Conservation (phyloP, 306 rosid genomes). For the Lathyrus sativus region DNA sequence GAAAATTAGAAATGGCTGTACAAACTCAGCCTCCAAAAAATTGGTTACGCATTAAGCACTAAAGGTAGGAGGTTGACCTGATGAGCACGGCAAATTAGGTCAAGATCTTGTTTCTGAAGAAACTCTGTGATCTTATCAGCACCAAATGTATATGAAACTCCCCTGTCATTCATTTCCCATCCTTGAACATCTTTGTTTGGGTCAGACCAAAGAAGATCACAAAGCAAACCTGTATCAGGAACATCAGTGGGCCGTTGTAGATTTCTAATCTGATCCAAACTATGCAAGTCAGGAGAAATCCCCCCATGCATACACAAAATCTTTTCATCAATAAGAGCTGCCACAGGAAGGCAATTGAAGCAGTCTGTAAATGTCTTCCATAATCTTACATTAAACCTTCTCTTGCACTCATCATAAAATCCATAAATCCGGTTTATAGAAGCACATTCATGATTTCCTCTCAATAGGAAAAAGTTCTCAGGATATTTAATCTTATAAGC, state of each 20-base stretch:
- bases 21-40: slow-evolving; percentile 33
- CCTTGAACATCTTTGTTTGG: slow-evolving; percentile 83
- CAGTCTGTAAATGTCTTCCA: slow-evolving; percentile 92
- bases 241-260: slow-evolving; percentile 85
- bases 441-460: slow-evolving; percentile 99
- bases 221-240: slow-evolving; percentile 89
- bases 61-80: slow-evolving; percentile 62
- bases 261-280: slow-evolving; percentile 80
- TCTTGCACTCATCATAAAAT: slow-evolving; percentile 96
- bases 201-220: slow-evolving; percentile 98
- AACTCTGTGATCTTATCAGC: slow-evolving; percentile 78
- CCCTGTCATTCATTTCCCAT: slow-evolving; percentile 95
- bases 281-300: slow-evolving; percentile 79
- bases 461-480: slow-evolving; percentile 83
- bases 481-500: slow-evolving; percentile 88
- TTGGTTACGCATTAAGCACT: slow-evolving; percentile 26
- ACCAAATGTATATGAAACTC: slow-evolving; percentile 95
- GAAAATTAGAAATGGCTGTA: slow-evolving; percentile 26
- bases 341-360: slow-evolving; percentile 92
- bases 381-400: slow-evolving; percentile 81
- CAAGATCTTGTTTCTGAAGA: slow-evolving; percentile 91
- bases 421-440: slow-evolving; percentile 95
- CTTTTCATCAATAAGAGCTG: slow-evolving; percentile 94
- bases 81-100: slow-evolving; percentile 96
- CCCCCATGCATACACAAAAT: slow-evolving; percentile 98